phyloP scores from a whole-genome alignment of 768 basidiomycete genomes.

The Polyporus arcularius region DNA sequence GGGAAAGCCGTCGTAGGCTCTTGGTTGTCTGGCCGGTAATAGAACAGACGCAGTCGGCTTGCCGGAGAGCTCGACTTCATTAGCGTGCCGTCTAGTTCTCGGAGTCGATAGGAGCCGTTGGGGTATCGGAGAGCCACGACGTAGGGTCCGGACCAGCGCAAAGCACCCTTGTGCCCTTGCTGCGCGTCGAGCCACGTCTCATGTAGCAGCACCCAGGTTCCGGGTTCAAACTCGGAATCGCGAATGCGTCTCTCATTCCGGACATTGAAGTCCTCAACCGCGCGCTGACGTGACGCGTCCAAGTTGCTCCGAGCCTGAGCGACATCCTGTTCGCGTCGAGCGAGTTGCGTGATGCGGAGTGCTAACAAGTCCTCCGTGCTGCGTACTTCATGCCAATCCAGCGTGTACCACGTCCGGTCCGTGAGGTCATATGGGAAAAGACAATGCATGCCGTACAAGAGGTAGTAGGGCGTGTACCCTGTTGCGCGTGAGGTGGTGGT shows the following conservation, averaged over 20 bases:
- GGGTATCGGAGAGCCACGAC: constrained; percentile 15
- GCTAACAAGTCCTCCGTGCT: constrained; percentile 31
- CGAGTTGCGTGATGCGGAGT: not conserved
- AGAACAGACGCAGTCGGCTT: not conserved
- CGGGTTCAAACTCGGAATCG: too few species aligned
- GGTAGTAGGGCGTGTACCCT: constrained; percentile 33
- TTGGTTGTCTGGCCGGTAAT: not conserved
- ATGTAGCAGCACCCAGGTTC: constrained; percentile 34
- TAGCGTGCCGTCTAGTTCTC: not conserved
- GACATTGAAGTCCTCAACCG: not conserved
- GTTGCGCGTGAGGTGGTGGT: constrained; percentile 30
- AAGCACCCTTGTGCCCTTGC: constrained; percentile 32
- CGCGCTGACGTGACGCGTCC: too few species aligned
- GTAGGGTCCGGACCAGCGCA: constrained; percentile 34
- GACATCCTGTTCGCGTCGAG: too few species aligned
- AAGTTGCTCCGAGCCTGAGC: too few species aligned
- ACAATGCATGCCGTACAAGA: constrained; percentile 33
- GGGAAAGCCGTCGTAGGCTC: too few species aligned
- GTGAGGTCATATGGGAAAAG: constrained; percentile 32
- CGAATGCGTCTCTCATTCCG: too few species aligned
- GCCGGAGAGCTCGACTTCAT: not conserved
- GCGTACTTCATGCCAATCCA: constrained; percentile 27
- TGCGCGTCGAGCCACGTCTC: constrained; percentile 34
- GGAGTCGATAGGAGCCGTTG: not conserved
- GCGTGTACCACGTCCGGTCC: constrained; percentile 31